Conservation (phyloP, 2,329 filamentous ascomycete species). For the Ophiostoma quercus region DNA sequence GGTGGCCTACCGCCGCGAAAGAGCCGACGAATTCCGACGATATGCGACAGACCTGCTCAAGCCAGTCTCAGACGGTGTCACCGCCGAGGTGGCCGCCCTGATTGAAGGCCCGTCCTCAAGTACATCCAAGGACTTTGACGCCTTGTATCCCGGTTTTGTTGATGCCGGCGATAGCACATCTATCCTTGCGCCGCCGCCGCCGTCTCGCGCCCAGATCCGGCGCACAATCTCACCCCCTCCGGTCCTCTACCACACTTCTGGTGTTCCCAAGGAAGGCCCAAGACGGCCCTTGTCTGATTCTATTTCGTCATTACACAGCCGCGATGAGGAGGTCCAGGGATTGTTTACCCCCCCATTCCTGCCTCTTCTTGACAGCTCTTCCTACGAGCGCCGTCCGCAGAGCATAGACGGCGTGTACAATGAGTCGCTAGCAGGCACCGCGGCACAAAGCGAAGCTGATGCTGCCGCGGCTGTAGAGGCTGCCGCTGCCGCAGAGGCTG, state of each 20-base stretch:
- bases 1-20: constrained; percentile 51
- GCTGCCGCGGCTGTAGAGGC: constrained; percentile 22
- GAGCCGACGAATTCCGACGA: constrained; percentile 53
- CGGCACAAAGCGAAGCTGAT: not conserved
- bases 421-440: not conserved
- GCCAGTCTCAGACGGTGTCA: constrained; percentile 44
- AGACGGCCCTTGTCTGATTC: constrained; percentile 25
- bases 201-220: constrained; percentile 25
- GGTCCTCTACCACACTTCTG: constrained; percentile 38
- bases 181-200: constrained; percentile 20
- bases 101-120: constrained; percentile 40
- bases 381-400: constrained; percentile 13
- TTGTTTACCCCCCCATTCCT: constrained; percentile 60
- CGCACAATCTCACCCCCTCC: constrained; percentile 37
- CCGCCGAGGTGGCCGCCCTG: constrained; percentile 42
- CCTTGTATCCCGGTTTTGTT: constrained; percentile 35
- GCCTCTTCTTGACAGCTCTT: constrained; percentile 52
- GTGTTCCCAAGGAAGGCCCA: constrained; percentile 36
- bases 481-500: constrained; percentile 22
- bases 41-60: constrained; percentile 49
- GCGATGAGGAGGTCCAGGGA: constrained; percentile 56
- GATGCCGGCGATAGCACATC: constrained; percentile 33
- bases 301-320: constrained; percentile 29
- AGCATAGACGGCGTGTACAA: constrained; percentile 26
- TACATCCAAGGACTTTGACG: constrained; percentile 41